Evolutionary conservation across 371 early-diverging fungal species (phyloP).

Genomic region (Apophysomyces ossiformis): DNA sequence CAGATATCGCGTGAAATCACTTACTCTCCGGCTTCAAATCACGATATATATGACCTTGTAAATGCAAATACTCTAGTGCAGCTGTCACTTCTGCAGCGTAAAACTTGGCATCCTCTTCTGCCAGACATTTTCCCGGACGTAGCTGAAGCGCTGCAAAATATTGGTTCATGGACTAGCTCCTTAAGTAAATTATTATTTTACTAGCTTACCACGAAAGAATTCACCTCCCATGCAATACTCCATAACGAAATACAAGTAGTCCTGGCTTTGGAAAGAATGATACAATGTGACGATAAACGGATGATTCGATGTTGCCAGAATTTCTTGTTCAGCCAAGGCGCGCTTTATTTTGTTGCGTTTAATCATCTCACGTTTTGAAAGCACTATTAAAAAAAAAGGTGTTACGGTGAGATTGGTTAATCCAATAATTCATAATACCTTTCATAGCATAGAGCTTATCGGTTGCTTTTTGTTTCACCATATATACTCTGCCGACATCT

Average conservation of each 20-base stretch:
- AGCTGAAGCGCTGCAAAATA: slow-evolving; percentile 71
- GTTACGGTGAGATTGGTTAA: neutral
- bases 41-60: slow-evolving; percentile 96
- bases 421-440: slow-evolving; percentile 36
- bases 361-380: slow-evolving; percentile 95
- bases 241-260: slow-evolving; percentile 96
- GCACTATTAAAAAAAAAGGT: slow-evolving; percentile 50
- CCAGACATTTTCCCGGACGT: slow-evolving; percentile 83
- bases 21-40: slow-evolving; percentile 99
- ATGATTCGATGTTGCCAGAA: slow-evolving; percentile 90
- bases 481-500: slow-evolving; percentile 93
- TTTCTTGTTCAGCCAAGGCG: slow-evolving; percentile 95
- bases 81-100: slow-evolving; percentile 97
- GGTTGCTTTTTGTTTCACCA: slow-evolving; percentile 84
- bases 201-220: slow-evolving; percentile 81
- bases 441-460: slow-evolving; percentile 92
- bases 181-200: neutral
- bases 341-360: slow-evolving; percentile 95
- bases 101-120: slow-evolving; percentile 91
- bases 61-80: slow-evolving; percentile 95
- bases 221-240: slow-evolving; percentile 99
- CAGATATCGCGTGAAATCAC: slow-evolving; percentile 16
- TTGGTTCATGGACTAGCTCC: neutral
- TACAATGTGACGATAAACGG: slow-evolving; percentile 98
- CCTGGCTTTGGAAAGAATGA: slow-evolving; percentile 95